Evolutionary conservation across 805 yeast genomes (phyloP).

Genomic region (Lipomyces yamanashiensis): DNA sequence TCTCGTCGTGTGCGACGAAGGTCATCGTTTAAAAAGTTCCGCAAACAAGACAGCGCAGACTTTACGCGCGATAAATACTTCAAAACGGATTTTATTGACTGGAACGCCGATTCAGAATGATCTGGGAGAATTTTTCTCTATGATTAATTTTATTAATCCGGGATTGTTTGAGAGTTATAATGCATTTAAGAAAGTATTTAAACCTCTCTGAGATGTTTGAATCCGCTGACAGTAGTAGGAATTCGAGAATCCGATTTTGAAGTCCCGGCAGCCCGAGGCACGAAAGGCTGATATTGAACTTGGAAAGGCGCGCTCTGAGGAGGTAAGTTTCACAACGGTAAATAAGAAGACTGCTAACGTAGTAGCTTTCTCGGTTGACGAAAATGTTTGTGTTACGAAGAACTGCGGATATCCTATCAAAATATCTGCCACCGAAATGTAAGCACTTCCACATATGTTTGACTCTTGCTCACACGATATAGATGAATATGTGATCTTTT

Average conservation of each 20-base stretch:
- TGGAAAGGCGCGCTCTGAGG: constrained; percentile 68
- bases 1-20: constrained; percentile 89
- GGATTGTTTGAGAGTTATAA: constrained; percentile 71
- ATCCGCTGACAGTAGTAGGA: constrained; percentile 39
- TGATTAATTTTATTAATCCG: constrained; percentile 84
- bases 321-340: constrained; percentile 37
- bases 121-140: constrained; percentile 76
- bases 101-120: constrained; percentile 97
- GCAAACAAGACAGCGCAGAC: constrained; percentile 72
- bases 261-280: constrained; percentile 68
- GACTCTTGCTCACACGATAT: neutral
- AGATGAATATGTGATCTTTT: constrained; percentile 74
- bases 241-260: constrained; percentile 70
- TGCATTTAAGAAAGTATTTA: constrained; percentile 44
- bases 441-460: neutral
- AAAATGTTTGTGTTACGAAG: constrained; percentile 72
- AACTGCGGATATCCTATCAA: constrained; percentile 58
- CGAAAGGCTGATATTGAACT: constrained; percentile 53
- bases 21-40: constrained; percentile 82
- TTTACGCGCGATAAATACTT: constrained; percentile 59
- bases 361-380: constrained; percentile 60
- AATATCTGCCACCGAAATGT: constrained; percentile 68
- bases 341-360: neutral
- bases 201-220: constrained; percentile 31
- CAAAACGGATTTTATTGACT: constrained; percentile 66